Evolutionary conservation across 192 early-diverging fungal genomes (phyloP), one percentile per base, ranked within the genome.

Genomic region (Pilaira anomala): DNA sequence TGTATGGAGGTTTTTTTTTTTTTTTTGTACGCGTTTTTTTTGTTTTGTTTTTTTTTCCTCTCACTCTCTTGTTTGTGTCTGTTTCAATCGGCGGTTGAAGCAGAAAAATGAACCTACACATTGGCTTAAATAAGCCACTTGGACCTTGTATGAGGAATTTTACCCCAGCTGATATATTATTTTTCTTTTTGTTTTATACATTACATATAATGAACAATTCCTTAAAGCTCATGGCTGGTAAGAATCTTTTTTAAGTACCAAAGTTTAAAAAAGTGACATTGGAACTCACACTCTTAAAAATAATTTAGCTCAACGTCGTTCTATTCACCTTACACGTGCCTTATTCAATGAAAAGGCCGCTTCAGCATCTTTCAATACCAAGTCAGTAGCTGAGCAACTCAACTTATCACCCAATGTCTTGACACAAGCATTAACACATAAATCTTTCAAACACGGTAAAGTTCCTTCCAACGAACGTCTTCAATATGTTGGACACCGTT

Each of bases 401-500:
- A 39, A 58, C 33, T n/a, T 58, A 42, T 58, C 76, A 48, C 54
- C 78, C 8, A 52, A 53, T 12, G 67, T 83, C n/a, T 67, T 79
- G 52, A 54, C 58, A 16, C 80, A 79, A 42, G 66, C 78, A 25
- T 28, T 83, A 21, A 83, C 78, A 8, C 80, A 83, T 50, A 76
- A 76, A 58, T 80, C 78, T 0, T 83, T 75, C 45, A 61, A 62
- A 40, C 76, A 83, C 42, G 80, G 73, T 60, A 69, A 29, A 30
- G 61, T 76, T 4, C 73, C 77, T 48, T 78, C 75, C 21, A 83
- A 83, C 48, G 80, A 83, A 44, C 67, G 67, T 49, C 50, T 69
- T 42, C 29, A 56, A 28, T 24, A 50, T 42, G 33, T 69, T 16
- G 67, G 67, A 25, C 45, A 52, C 44, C 60, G 63, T 12, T 42